Base-by-base conservation (phyloP, 176 grass and related monocot species). In the Urochloa ruziziensis region DNA sequence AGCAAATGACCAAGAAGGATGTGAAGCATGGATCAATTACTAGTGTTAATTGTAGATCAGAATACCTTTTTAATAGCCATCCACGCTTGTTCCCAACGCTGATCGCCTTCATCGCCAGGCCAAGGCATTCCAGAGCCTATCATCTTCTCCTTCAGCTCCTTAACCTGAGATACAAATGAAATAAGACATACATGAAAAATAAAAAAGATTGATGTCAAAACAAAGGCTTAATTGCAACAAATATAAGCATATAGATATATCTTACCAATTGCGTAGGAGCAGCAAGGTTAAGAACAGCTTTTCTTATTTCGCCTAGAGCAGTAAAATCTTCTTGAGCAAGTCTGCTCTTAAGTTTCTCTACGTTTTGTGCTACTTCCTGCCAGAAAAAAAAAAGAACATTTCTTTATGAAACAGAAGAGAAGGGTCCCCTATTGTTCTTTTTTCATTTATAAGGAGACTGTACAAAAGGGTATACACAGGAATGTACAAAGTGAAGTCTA, bases 71-170 rank as follows among this genome's bases (percentile, higher is more conserved):
- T 96, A 79, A 96, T 92, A 88, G 93, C 89, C 83, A 81, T 85
- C 93, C 96, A 99, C 78, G 96, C 93, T 88, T 94, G 91, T 75
- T 92, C 91, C 96, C 96, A 94, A 33, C 96, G 88, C 62, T 85
- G 66, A 29, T 89, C 77, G 32, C 96, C 90, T 91, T 99, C 96
- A 92, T 99, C 85, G 51, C 96, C 93, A 87, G 96, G 96, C 93
- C 93, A 99, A 63, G 93, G 96, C 89, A 99, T 96, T 84, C 85
- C 91, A 85, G 91, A 93, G 29, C 89, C 81, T 79, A 81, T 53
- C 93, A 99, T 92, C 89, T 90, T 94, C 69, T 91, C 85, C 77
- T 99, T 90, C 57, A 99, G 84, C 83, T 99, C 93, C 61, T 89
- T 83, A 49, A 99, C 83, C 96, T 99, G 87, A 86, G 72, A 73